phyloP scores from a whole-genome alignment of 441 rosid genomes.

The Hura crepitans region DNA sequence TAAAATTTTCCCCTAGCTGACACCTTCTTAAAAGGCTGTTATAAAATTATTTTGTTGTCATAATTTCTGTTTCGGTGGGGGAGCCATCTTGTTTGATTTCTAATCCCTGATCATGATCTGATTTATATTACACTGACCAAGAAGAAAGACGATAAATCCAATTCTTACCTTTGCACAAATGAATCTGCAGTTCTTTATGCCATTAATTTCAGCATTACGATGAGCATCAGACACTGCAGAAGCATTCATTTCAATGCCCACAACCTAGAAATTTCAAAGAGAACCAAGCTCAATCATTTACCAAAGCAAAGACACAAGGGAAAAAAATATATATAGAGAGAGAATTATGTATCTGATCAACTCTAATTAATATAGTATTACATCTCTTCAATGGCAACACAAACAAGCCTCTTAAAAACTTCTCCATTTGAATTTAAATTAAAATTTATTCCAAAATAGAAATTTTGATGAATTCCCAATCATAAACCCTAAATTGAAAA shows the following conservation, averaged over 20 bases:
- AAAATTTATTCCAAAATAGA: background rate
- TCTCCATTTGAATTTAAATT: background rate
- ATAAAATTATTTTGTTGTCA: background rate
- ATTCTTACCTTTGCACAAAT: conserved; percentile 74
- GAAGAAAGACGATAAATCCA: conserved; percentile 12
- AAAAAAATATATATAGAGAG: background rate
- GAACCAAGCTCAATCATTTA: conserved; percentile 18
- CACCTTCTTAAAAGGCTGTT: background rate
- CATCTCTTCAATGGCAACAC: background rate
- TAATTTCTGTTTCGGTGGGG: background rate
- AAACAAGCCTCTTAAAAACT: background rate
- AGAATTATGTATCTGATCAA: background rate
- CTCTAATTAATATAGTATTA: background rate
- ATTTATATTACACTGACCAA: conserved; percentile 2
- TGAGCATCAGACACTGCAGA: conserved; percentile 92
- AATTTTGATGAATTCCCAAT: conserved; percentile 5
- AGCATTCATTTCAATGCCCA: conserved; percentile 90
- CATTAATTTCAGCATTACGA: conserved; percentile 80
- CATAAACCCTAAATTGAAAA: background rate
- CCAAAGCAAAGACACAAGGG: background rate
- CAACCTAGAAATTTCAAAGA: conserved; percentile 42
- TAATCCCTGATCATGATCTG: background rate
- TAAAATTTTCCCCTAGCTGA: background rate
- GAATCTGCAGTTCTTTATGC: conserved; percentile 82
- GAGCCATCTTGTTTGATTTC: background rate